A percentile compares a stretch with the other conserved stretches of the same genome.
These are phyloP conservation scores for Syzygium aqueum DNA, from an alignment of 345 rosid species.

Conservation along the genomic window DNA sequence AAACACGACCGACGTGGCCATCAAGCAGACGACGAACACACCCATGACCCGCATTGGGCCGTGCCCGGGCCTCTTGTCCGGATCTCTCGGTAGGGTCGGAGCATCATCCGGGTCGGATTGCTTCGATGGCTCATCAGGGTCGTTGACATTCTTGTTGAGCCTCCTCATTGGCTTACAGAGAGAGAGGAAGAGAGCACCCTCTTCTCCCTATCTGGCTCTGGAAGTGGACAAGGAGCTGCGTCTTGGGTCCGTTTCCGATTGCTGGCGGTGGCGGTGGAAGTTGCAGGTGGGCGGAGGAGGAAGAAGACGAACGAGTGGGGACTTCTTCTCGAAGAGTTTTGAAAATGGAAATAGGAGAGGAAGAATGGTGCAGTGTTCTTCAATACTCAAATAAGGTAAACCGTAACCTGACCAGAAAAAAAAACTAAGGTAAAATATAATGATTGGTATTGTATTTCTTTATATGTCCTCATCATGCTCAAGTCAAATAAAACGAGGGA, in stretches of 20 bases:
- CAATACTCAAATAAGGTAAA: too few species aligned
- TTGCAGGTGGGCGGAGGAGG: neutral
- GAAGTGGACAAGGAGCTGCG: neutral
- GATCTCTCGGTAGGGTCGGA: conserved; percentile 7
- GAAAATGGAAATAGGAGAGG: neutral
- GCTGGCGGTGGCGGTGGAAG: neutral
- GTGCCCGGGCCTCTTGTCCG: conserved; percentile 14
- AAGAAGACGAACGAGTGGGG: neutral
- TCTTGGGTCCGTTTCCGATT: neutral
- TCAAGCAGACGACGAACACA: conserved; percentile 14
- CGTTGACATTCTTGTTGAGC: conserved; percentile 8
- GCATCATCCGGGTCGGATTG: conserved; percentile 7
- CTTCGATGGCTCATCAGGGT: conserved; percentile 4
- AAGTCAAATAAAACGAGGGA: too few species aligned
- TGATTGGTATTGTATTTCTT: too few species aligned
- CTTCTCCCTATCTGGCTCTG: neutral
- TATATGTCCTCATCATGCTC: neutral
- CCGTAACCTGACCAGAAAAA: too few species aligned
- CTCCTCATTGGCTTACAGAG: conserved; percentile 22
- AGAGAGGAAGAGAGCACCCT: neutral
- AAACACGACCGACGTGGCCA: conserved; percentile 29
- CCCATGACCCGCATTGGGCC: conserved; percentile 28
- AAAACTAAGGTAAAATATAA: too few species aligned
- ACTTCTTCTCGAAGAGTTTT: neutral
- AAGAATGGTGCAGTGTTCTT: neutral